Conservation (phyloP, 257 asterid genomes). For the Coffea eugenioides region DNA sequence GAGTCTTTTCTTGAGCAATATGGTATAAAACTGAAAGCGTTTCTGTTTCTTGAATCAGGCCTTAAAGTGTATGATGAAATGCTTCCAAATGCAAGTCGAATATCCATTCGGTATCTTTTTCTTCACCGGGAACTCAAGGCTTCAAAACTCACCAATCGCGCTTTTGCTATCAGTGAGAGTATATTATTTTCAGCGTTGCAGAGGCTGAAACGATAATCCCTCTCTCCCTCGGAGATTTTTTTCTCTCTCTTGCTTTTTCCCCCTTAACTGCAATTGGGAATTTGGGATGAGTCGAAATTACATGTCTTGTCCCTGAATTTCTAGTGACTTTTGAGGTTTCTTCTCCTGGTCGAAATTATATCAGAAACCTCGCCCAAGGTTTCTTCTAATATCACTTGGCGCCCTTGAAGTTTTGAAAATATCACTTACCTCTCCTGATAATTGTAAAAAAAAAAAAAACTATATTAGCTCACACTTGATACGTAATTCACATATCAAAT, state of each 20-base stretch:
- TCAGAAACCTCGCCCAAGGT: no score
- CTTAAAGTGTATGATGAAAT: slow-evolving; percentile 4
- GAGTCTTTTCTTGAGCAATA: slow-evolving; percentile 21
- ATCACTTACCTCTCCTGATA: no score
- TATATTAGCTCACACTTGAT: no score
- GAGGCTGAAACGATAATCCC: neutral
- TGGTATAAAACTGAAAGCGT: slow-evolving; percentile 15
- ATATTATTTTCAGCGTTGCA: neutral
- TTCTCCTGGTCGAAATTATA: no score
- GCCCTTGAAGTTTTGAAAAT: no score
- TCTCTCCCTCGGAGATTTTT: neutral
- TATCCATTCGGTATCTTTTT: slow-evolving; percentile 14
- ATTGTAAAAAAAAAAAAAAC: no score
- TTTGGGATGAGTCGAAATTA: neutral
- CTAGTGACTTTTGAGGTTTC: neutral
- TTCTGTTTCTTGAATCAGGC: slow-evolving; percentile 11
- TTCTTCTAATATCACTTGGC: no score
- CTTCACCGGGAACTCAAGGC: neutral
- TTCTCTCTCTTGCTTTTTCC: neutral
- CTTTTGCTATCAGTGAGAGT: neutral
- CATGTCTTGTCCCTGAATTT: neutral
- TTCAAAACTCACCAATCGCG: neutral
- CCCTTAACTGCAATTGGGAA: neutral
- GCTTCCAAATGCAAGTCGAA: slow-evolving; percentile 23
- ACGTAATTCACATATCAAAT: no score